Evolutionary conservation across 768 basidiomycete genomes (phyloP).

Genomic region (Serendipita sp.): DNA sequence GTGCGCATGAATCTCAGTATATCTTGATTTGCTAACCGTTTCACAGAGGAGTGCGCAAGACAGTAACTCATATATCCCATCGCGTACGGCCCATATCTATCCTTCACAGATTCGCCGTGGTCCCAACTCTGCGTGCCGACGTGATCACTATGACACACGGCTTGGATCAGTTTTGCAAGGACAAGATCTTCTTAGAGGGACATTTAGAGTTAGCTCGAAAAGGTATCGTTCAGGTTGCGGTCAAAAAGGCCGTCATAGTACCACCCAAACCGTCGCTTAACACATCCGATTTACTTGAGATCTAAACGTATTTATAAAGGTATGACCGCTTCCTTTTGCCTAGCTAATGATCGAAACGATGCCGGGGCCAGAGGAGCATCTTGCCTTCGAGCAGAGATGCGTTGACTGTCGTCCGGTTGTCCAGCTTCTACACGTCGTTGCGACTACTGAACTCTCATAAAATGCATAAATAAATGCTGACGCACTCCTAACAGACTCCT

Average conservation of each 20-base stretch:
- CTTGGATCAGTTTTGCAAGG: constrained; percentile 5
- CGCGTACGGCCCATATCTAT: too few species aligned
- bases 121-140: too few species aligned
- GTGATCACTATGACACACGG: background rate
- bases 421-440: background rate
- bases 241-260: background rate
- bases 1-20: background rate
- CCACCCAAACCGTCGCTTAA: constrained; percentile 3
- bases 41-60: too few species aligned
- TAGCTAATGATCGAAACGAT: background rate
- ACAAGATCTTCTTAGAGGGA: constrained; percentile 10
- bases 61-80: too few species aligned
- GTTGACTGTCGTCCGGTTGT: background rate
- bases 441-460: background rate
- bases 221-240: constrained; percentile 18
- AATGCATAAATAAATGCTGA: background rate
- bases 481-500: background rate
- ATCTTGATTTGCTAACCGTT: too few species aligned
- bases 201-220: constrained; percentile 20
- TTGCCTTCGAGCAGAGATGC: background rate
- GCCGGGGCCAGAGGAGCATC: constrained; percentile 3
- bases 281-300: background rate
- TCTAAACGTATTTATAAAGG: background rate
- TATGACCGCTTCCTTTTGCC: background rate
- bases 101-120: too few species aligned